Evolutionary conservation across 2,329 filamentous ascomycete genomes (phyloP).

Genomic region (Fusarium nygamai): DNA sequence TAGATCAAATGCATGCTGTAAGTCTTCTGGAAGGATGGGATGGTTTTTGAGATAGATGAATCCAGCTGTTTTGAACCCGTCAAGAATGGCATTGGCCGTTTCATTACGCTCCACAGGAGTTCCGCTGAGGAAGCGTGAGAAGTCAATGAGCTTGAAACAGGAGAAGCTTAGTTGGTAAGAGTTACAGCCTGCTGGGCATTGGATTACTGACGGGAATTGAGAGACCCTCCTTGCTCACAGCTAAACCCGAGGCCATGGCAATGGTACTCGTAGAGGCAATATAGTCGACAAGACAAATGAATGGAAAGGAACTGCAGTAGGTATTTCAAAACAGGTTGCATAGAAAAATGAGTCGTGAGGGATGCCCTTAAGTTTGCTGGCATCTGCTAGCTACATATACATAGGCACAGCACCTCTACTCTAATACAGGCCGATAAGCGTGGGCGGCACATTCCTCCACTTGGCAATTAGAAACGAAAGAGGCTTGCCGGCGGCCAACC

Average conservation of each 20-base stretch:
- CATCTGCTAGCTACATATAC: neutral
- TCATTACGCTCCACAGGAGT: slow-evolving; percentile 66
- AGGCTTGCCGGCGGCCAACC: slow-evolving; percentile 4
- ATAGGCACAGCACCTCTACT: neutral
- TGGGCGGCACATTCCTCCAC: neutral
- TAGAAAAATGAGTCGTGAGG: neutral
- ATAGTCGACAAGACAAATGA: neutral
- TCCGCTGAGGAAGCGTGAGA: slow-evolving; percentile 75
- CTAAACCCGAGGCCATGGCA: slow-evolving; percentile 50
- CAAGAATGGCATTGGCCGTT: slow-evolving; percentile 76
- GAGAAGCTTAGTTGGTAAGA: neutral
- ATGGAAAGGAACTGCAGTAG: neutral
- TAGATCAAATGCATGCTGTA: slow-evolving; percentile 70
- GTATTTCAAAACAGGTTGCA: neutral
- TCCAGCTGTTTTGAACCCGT: slow-evolving; percentile 85
- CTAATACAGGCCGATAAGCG: slow-evolving; percentile 6
- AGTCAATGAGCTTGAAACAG: slow-evolving; percentile 58
- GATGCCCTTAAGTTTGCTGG: neutral
- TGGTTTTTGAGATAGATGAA: slow-evolving; percentile 91
- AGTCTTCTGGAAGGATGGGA: slow-evolving; percentile 68
- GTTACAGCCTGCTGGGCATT: neutral
- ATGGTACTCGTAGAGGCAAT: neutral
- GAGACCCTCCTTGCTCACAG: slow-evolving; percentile 62
- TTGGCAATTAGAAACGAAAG: neutral
- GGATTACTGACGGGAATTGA: slow-evolving; percentile 60